Conservation (phyloP, 805 yeast genomes). For the Ogataea pilisensis region DNA sequence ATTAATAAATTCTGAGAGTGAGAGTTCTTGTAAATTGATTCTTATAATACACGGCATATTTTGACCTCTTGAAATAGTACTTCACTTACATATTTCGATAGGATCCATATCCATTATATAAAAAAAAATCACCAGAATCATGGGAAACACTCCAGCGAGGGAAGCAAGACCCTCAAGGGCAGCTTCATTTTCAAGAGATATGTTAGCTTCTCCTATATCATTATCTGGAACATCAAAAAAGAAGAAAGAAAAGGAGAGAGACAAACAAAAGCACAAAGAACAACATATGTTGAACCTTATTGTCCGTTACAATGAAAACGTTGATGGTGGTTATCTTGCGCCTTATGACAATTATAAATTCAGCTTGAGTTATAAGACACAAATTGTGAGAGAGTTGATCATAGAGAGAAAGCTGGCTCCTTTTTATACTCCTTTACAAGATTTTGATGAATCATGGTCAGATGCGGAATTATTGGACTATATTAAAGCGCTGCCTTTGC, state of each 20-base stretch:
- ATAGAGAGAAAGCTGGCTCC: conserved; percentile 77
- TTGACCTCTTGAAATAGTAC: no score
- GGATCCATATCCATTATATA: no score
- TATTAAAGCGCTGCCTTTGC: conserved; percentile 50
- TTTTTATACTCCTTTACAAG: conserved; percentile 85
- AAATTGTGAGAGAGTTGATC: conserved; percentile 67
- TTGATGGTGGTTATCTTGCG: conserved; percentile 92
- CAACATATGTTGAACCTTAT: conserved; percentile 52
- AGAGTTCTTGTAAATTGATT: no score
- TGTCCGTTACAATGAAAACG: conserved; percentile 61
- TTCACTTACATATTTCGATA: no score
- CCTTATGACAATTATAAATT: conserved; percentile 87
- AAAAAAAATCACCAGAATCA: no score
- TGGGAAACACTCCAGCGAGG: conserved; percentile 28
- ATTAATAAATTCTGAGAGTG: no score
- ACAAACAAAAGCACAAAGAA: conserved; percentile 50
- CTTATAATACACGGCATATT: no score
- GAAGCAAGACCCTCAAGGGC: conserved; percentile 18
- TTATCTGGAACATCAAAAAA: conserved; percentile 19
- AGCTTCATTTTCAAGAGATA: conserved; percentile 16
- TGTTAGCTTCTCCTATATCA: conserved; percentile 13
- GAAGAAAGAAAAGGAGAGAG: conserved; percentile 44
- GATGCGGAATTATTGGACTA: conserved; percentile 59
- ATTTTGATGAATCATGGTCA: conserved; percentile 67
- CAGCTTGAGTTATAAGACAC: conserved; percentile 68